Conservation (phyloP, 352 stramenopile species). For the Blastocystis sp. region DNA sequence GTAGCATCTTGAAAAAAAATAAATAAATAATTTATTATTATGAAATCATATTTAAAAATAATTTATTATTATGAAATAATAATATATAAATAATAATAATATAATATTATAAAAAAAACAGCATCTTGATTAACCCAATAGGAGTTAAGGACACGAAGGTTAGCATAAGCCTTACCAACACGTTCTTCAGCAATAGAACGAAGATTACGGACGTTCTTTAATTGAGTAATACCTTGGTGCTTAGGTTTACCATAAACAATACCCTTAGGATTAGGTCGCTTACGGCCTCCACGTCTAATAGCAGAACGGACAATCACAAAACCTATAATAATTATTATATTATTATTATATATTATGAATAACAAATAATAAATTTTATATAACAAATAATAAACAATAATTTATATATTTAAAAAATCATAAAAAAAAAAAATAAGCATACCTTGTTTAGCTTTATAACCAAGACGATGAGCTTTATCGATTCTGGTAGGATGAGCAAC, state of each 20-base stretch:
- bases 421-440: background rate
- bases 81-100: background rate
- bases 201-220: conserved; percentile 95
- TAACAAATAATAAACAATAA: too few relatives aligned
- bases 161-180: conserved; percentile 80
- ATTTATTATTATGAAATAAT: background rate
- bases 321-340: too few relatives aligned
- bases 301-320: conserved; percentile 86
- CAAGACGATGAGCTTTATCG: conserved; percentile 94
- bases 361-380: background rate
- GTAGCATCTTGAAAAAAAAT: conserved; percentile 63
- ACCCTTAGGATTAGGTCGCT: conserved; percentile 94
- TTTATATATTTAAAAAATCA: background rate
- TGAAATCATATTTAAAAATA: background rate
- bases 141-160: conserved; percentile 97
- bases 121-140: conserved; percentile 98
- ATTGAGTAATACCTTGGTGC: conserved; percentile 98
- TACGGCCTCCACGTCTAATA: conserved; percentile 88
- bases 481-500: conserved; percentile 76
- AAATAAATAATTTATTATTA: background rate
- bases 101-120: background rate
- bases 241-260: conserved; percentile 99
- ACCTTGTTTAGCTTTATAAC: conserved; percentile 99
- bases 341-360: conserved; percentile 1
- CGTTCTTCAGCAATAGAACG: conserved; percentile 79